A percentile compares a stretch with the other conserved stretches of the same genome.
phyloP scores from a whole-genome alignment of 2,329 filamentous ascomycete species.

The Fusarium clavum region DNA sequence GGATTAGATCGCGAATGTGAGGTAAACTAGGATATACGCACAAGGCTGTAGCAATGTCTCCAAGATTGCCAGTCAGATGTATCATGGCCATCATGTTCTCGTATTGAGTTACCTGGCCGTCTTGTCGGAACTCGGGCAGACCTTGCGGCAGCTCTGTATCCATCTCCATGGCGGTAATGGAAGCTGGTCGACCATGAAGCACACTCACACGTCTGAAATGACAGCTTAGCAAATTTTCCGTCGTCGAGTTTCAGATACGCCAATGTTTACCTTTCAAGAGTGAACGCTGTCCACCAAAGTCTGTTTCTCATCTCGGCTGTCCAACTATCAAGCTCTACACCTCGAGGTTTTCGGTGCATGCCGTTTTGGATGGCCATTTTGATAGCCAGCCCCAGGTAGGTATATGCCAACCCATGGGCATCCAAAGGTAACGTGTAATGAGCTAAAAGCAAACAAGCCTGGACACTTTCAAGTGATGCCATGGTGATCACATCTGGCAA shows the following conservation, averaged over 20 bases:
- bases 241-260: not conserved
- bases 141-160: not conserved
- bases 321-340: not conserved
- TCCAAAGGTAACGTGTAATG: not conserved
- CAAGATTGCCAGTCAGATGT: not conserved
- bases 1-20: not conserved
- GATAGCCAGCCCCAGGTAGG: not conserved
- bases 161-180: constrained; percentile 1
- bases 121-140: not conserved
- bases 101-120: not conserved
- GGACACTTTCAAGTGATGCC: not conserved
- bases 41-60: not conserved
- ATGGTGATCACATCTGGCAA: not conserved
- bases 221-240: not conserved
- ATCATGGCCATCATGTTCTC: not conserved
- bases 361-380: not conserved
- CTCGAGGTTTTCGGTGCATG: not conserved
- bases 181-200: not conserved
- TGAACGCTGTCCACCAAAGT: not conserved
- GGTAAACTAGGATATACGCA: not conserved
- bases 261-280: not conserved
- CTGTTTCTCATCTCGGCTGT: not conserved
- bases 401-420: not conserved
- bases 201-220: not conserved
- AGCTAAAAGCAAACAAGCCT: not conserved